Base-by-base conservation (phyloP, 2,329 filamentous ascomycete species). In the Fusarium sp. region DNA sequence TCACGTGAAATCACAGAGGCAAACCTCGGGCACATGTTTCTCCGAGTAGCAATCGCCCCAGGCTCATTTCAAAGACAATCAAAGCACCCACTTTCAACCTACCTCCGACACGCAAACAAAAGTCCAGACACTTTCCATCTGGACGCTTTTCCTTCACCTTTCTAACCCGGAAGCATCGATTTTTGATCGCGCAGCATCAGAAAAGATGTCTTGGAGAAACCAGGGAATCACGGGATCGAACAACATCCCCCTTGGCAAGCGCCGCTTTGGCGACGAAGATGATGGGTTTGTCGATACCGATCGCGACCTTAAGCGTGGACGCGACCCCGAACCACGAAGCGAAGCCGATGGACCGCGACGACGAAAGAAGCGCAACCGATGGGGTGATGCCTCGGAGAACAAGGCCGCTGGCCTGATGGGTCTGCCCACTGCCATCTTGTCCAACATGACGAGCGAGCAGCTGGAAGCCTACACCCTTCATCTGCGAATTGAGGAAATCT, bases 371-470 rank as follows among this genome's bases (percentile, higher is more conserved):
- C 92, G 95, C 81, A 99, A 99, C 82, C 91, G 96, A 79, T 99
- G 96, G 96, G 96, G 96, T 73, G 95, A 98, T 82, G 94, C 94
- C 66, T 92, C 94, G 59, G 96, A 99, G 84, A 99, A 99, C 85
- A 99, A 99, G 87, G 96, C 96, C 65, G 96, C 96, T 62, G 96
- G 96, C 72, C 88, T 99, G 68, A 98, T 99, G 95, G 96, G 96
- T 62, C 88, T 99, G 73, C 94, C 96, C 30, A 99, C 96, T 15
- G 94, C 95, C 78, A 98, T 99, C 81, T 91, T 95, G 82, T 94
- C 95, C 69, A 95, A 95, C 83, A 99, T 99, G 94, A 99, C 96
- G 60, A 95, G 92, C 79, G 96, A 99, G 83, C 96, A 99, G 87
- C 90, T 98, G 59, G 96, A 99, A 81, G 96, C 96, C 18, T 99